A percentile compares a stretch with the other conserved stretches of the same genome.
Evolutionary conservation across 352 stramenopile species (phyloP).

Genomic region (Phytopythium boreale): DNA sequence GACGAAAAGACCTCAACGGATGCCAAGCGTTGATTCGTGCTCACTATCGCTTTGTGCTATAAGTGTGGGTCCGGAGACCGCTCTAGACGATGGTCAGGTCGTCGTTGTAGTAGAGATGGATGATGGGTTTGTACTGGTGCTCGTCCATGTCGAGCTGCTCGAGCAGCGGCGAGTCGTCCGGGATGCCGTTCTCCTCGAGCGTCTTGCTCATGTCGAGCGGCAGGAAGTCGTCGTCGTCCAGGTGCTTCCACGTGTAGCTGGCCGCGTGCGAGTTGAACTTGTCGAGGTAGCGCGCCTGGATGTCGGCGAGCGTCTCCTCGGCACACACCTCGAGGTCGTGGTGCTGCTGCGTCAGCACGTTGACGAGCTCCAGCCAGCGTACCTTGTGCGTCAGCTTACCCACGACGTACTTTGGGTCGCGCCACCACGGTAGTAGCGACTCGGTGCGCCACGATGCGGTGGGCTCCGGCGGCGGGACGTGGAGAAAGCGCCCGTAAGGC

Average conservation of each 20-base stretch:
- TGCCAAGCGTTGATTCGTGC: background rate
- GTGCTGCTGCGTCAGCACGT: slow-evolving; percentile 87
- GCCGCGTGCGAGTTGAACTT: slow-evolving; percentile 82
- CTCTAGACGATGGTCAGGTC: slow-evolving; percentile 82
- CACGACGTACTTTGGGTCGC: slow-evolving; percentile 68
- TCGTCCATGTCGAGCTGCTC: slow-evolving; percentile 86
- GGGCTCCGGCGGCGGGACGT: slow-evolving; percentile 83
- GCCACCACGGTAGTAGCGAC: slow-evolving; percentile 86
- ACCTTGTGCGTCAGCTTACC: slow-evolving; percentile 67
- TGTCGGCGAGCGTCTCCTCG: slow-evolving; percentile 88
- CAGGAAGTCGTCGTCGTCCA: slow-evolving; percentile 86
- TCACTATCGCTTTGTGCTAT: too few species aligned
- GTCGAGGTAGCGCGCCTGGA: slow-evolving; percentile 81
- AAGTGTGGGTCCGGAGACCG: too few species aligned
- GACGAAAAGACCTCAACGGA: background rate
- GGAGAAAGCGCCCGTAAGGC: slow-evolving; percentile 82
- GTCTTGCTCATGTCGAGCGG: slow-evolving; percentile 86
- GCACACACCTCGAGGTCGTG: slow-evolving; percentile 82
- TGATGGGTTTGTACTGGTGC: slow-evolving; percentile 82
- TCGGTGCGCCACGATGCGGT: slow-evolving; percentile 69
- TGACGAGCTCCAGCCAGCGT: slow-evolving; percentile 86
- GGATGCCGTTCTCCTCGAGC: slow-evolving; percentile 86
- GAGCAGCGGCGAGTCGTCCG: slow-evolving; percentile 78
- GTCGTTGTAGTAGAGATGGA: slow-evolving; percentile 94
- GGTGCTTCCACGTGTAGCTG: slow-evolving; percentile 93